Conservation (phyloP, 1,284 basidiomycete species). For the Ustilago nuda region DNA sequence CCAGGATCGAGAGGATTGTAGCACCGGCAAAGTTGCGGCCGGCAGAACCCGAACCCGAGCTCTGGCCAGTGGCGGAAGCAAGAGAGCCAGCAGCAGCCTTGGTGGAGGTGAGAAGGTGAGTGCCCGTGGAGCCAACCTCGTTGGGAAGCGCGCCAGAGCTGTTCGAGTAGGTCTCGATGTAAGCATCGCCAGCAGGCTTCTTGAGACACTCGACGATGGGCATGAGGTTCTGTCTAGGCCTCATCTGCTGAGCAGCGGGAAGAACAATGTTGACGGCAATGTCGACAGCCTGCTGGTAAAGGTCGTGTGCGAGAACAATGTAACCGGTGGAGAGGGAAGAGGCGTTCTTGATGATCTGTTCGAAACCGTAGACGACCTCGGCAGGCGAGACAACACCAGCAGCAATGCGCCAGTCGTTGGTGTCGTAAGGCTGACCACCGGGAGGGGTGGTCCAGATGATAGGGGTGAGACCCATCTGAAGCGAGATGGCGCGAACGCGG, state of each 20-base stretch:
- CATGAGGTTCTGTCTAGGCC: conserved; percentile 75
- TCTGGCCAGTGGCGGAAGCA: conserved; percentile 15
- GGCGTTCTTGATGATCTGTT: conserved; percentile 57
- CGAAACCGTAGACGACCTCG: conserved; percentile 54
- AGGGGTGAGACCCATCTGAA: conserved; percentile 62
- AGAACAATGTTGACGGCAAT: conserved; percentile 64
- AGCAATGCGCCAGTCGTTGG: conserved; percentile 65
- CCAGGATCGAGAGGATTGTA: conserved; percentile 16
- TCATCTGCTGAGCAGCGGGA: conserved; percentile 59
- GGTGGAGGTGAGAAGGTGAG: conserved; percentile 35
- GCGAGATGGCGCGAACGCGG: conserved; percentile 65
- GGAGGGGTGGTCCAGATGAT: conserved; percentile 67
- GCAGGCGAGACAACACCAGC: conserved; percentile 59
- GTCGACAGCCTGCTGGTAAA: conserved; percentile 67
- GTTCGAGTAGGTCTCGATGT: conserved; percentile 62
- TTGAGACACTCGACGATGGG: conserved; percentile 68
- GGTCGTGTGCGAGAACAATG: conserved; percentile 77
- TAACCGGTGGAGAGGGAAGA: conserved; percentile 79
- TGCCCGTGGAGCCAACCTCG: conserved; percentile 40
- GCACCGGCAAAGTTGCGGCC: not conserved
- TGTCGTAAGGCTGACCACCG: conserved; percentile 56
- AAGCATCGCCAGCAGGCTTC: conserved; percentile 55
- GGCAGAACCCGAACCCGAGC: not conserved
- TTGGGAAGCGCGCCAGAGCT: conserved; percentile 48
- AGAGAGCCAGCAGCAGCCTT: conserved; percentile 29